Evolutionary conservation across 163 green algal genomes (phyloP), one percentile per base, ranked within the genome.

Genomic region (Chlorella variabilis): DNA sequence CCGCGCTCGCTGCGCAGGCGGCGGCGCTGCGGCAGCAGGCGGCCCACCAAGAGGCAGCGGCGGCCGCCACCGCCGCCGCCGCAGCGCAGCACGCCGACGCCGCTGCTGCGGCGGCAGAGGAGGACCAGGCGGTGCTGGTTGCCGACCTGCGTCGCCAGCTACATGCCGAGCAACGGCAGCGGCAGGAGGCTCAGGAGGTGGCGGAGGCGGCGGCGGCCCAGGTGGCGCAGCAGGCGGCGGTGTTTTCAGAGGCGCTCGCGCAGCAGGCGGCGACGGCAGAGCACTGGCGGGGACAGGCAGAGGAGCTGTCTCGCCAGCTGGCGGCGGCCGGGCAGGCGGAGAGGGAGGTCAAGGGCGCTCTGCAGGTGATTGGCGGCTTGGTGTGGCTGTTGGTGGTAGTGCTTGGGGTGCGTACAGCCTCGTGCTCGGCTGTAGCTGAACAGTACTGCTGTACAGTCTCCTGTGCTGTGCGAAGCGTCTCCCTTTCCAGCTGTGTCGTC

Each of bases 101-200:
- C n/a, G 29, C 59, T 13, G 59, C 59, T 13, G 59, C 62, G n/a
- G 73, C 73, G 4, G 73, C 38, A 41, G 27, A 29, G 15, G 36
- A 41, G 11, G 73, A 70, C 27, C 54, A 70, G 27, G n/a, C 73
- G n/a, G 73, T 70, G 27, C 13, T 48, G 0, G 31, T 70, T n/a
- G 73, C 56, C 29, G 73, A 80, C 15, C 73, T 80, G 73, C 73
- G 42, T 39, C 73, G 73, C 18, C 73, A 59, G 73, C 54, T 80
- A 27, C 38, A 70, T 8, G 73, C 34, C 4, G 73, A 70, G 73
- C 73, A 34, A 1, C 34, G 20, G 13, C 33, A 29, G 36, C 36
- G 36, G 9, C 34, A 21, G 0, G 71, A 78, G 51, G 20, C 36
- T 23, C 7, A n/a, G 4, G 51, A 49, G 34, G 51, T 78, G 2